phyloP scores from a whole-genome alignment of 192 early-diverging fungal species.

The Backusella luteola region DNA sequence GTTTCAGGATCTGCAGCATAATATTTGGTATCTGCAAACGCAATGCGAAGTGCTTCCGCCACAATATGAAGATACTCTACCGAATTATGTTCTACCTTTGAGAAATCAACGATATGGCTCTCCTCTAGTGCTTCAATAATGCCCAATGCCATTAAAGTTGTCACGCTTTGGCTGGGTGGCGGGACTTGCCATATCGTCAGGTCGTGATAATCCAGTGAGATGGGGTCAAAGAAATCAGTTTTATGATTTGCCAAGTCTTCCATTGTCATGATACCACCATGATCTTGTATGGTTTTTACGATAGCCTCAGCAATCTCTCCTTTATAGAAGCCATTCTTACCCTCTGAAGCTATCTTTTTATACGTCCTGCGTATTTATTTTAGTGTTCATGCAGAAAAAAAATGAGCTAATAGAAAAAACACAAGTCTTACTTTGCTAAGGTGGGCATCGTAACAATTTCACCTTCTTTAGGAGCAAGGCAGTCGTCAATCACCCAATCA shows the following conservation, averaged over 20 bases:
- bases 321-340: conserved; percentile 67
- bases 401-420: background rate
- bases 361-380: conserved; percentile 44
- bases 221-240: conserved; percentile 53
- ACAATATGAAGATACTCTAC: conserved; percentile 64
- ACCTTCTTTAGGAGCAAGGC: conserved; percentile 51
- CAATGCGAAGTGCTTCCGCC: conserved; percentile 68
- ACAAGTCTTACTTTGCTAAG: conserved; percentile 42
- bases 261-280: conserved; percentile 63
- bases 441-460: conserved; percentile 59
- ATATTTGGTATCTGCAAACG: conserved; percentile 71
- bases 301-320: conserved; percentile 66
- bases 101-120: conserved; percentile 38
- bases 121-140: conserved; percentile 60
- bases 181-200: conserved; percentile 65
- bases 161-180: conserved; percentile 74
- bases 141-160: conserved; percentile 69
- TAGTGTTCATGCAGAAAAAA: background rate
- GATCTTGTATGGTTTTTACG: conserved; percentile 44
- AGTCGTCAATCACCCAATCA: conserved; percentile 51
- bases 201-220: conserved; percentile 60
- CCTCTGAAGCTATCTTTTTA: conserved; percentile 54
- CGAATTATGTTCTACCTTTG: conserved; percentile 49
- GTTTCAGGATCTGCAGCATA: conserved; percentile 68
- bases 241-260: conserved; percentile 62